Base-by-base conservation (phyloP, 2,329 filamentous ascomycete species). In the Colletotrichum magnum region DNA sequence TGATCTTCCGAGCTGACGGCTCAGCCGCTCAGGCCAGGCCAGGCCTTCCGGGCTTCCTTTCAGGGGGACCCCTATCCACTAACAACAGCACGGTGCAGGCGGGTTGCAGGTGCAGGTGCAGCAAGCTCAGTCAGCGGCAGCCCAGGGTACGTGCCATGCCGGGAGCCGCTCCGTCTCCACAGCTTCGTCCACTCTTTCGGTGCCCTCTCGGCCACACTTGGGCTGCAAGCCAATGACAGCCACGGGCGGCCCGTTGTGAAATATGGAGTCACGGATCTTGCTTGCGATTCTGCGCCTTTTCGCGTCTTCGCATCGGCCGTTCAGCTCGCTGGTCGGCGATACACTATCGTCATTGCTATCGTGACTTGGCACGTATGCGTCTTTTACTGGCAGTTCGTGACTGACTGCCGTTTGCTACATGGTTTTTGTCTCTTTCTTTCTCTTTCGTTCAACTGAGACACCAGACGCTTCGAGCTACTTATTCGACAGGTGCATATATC, bases 51-150 rank as follows among this genome's bases (percentile, higher is more conserved):
- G 67, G 57, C 41, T 69, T 21, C 26, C 43, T 45, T 58, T 13
- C 62, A 62, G 53, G 58, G 58, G 58, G 32, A 52, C 56, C 45
- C 47, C 58, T 51, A 36, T 36, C 32, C 32, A 9, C 9, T 36
- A 36, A 36, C 32, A 36, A 36, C 7, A 9, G 32, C 32, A 36
- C 10, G 5, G 32, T 36, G 32, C 32, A 36, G 7, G 26, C 28
- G 50, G 47, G 24, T 43, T 36, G 26, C 28, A 56, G 47, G 24
- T 43, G 50, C 45, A 32, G 18, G 21, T 24, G 21, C 43, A 45
- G 21, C 60, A 56, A 48, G 57, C 62, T 69, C 67, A 69, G 62
- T 69, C 51, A 69, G 67, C 67, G 67, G 26, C 7, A 57, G 12
- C 56, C 41, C 36, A 59, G 15, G 7, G 16, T 47, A 26, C 67